Base-by-base conservation (phyloP, 140 eudicot genomes). In the Flaveria floridana region DNA sequence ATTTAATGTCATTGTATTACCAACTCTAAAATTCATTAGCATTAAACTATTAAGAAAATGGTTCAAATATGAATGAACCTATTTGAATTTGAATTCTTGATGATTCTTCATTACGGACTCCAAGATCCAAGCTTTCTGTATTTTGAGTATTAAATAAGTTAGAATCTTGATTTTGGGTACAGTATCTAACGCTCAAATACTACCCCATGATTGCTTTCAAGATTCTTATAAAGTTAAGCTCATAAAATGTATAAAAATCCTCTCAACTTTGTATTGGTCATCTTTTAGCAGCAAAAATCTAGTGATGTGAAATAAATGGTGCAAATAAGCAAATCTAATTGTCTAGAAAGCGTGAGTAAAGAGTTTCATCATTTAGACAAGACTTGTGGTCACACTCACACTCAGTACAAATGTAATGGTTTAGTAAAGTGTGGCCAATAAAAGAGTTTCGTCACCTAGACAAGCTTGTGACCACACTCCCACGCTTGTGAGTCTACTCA, bases 121-220 rank as follows among this genome's bases (percentile, higher is more conserved):
- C 80, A 66, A 76, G 69, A 55, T 76, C 71, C 71, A n/a, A 26
- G 41, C 18, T 68, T 68, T 57, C 58, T 68, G 70, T 6, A 37
- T 11, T 63, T 65, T 37, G 23, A 48, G 50, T n/a, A 15, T 65
- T 30, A 21, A 59, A 21, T 8, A 13, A 30, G 0, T 44, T 68
- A 47, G 30, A 68, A 68, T 46, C 73, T 68, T 46, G 58, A 68
- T 68, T 44, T 68, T 68, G 42, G 44, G 73, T 44, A 44, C 7
- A 19, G 3, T 6, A 16, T 3, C 15, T 13, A 3, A 2, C 56
- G 19, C 59, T 57, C 34, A 57, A 57, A 57, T 57, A 61, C 66
- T 13, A 61, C n/a, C 67, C 67, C 68, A 26, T 26, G 51, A 16
- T 65, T 37, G 26, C 51, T 65, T 65, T 65, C 52, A 65, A 65